A percentile compares a stretch with the other conserved stretches of the same genome.
These are phyloP conservation scores for Pyrus betulifolia DNA, from an alignment of 306 rosid species.

Conservation along the genomic window DNA sequence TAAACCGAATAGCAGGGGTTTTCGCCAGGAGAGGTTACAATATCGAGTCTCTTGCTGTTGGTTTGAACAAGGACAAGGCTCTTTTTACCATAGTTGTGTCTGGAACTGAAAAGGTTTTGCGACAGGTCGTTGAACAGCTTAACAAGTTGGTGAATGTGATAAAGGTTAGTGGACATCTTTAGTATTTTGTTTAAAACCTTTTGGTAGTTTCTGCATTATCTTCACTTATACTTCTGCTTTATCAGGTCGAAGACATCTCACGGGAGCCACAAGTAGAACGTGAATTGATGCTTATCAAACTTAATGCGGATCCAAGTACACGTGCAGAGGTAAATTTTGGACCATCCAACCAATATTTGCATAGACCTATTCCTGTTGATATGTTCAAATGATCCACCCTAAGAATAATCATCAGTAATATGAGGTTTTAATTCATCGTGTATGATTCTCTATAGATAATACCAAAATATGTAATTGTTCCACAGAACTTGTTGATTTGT, in stretches of 20 bases:
- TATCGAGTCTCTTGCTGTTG: slow-evolving; percentile 61
- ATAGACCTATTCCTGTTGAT: background rate
- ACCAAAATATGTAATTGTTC: background rate
- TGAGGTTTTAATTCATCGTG: background rate
- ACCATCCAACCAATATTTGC: slow-evolving; percentile 2
- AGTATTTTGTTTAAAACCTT: background rate
- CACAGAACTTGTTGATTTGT: background rate
- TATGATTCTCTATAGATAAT: background rate
- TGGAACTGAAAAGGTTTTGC: slow-evolving; percentile 45
- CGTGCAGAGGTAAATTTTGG: slow-evolving; percentile 39
- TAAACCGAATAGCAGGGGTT: slow-evolving; percentile 61
- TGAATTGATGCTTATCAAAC: slow-evolving; percentile 54
- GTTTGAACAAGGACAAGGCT: slow-evolving; percentile 55
- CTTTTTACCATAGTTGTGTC: slow-evolving; percentile 56
- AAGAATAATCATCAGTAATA: background rate
- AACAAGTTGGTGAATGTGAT: slow-evolving; percentile 58
- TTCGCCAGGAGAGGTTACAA: slow-evolving; percentile 63
- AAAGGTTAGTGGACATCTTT: slow-evolving; percentile 20
- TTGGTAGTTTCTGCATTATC: background rate
- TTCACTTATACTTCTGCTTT: background rate
- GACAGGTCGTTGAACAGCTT: slow-evolving; percentile 56
- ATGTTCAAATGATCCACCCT: background rate
- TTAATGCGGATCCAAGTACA: slow-evolving; percentile 41
- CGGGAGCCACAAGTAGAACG: slow-evolving; percentile 54
- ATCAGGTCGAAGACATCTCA: slow-evolving; percentile 58